A percentile compares a stretch with the other conserved stretches of the same genome.
These are phyloP conservation scores for Botryotinia convoluta DNA, from an alignment of 2,329 filamentous ascomycete species.

Conservation along the genomic window DNA sequence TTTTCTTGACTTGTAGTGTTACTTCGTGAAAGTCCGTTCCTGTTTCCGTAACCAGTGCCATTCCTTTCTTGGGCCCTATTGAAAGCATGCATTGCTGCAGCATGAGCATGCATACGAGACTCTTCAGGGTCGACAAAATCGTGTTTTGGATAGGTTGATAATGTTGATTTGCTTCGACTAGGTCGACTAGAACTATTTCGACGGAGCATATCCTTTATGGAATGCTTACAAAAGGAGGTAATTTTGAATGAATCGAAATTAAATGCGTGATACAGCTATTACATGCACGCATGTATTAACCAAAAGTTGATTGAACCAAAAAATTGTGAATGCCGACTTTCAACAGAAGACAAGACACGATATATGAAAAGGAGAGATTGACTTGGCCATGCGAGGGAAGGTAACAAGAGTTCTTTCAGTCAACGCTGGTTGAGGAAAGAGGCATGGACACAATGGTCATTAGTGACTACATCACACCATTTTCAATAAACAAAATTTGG, in stretches of 20 bases:
- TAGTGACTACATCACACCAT: neutral
- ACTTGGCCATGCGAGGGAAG: neutral
- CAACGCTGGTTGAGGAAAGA: conserved; percentile 19
- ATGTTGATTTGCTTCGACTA: conserved; percentile 53
- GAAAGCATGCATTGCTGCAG: conserved; percentile 62
- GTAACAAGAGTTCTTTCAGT: neutral
- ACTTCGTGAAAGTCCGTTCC: conserved; percentile 24
- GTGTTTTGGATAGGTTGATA: conserved; percentile 47
- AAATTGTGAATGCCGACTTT: conserved; percentile 17
- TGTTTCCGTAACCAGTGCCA: conserved; percentile 41
- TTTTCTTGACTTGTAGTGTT: conserved; percentile 23
- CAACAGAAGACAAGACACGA: conserved; percentile 18
- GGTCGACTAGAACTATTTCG: conserved; percentile 48
- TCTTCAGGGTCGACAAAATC: conserved; percentile 49
- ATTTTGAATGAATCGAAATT: conserved; percentile 32
- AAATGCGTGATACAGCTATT: conserved; percentile 35
- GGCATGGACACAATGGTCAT: neutral
- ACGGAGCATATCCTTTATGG: conserved; percentile 33
- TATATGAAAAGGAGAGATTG: conserved; percentile 42
- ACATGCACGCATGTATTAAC: conserved; percentile 33
- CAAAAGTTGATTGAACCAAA: conserved; percentile 33
- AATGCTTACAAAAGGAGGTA: conserved; percentile 28
- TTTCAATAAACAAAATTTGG: neutral
- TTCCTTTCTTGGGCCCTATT: conserved; percentile 48
- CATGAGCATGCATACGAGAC: conserved; percentile 58